These are phyloP conservation scores for Apiotrichum gracile DNA, from an alignment of 1,284 basidiomycete species.

Conservation along the genomic window DNA sequence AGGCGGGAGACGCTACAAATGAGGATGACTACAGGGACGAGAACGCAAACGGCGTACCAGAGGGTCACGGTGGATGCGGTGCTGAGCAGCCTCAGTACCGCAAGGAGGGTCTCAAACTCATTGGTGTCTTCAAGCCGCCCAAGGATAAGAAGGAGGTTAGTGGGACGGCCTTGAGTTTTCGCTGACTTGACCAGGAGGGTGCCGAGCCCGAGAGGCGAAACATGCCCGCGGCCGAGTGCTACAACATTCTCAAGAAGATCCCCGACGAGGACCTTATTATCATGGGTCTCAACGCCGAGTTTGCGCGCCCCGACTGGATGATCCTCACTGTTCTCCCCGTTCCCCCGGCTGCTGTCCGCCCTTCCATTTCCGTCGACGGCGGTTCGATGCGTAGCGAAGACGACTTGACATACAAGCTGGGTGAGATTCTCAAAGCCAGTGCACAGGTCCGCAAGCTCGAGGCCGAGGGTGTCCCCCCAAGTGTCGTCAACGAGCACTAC, in stretches of 20 bases:
- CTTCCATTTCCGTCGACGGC: conserved; percentile 93
- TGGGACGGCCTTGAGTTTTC: conserved; percentile 6
- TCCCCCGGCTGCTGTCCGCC: conserved; percentile 94
- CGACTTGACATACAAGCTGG: conserved; percentile 97
- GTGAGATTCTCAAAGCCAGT: conserved; percentile 94
- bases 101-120: conserved; percentile 93
- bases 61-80: conserved; percentile 91
- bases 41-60: conserved; percentile 15
- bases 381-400: conserved; percentile 95
- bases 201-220: conserved; percentile 84
- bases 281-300: conserved; percentile 89
- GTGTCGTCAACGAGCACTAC: conserved; percentile 94
- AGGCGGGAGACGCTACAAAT: conserved; percentile 68
- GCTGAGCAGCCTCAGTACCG: conserved; percentile 84
- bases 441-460: conserved; percentile 88
- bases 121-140: conserved; percentile 88
- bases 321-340: conserved; percentile 96
- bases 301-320: conserved; percentile 99
- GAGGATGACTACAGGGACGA: conserved; percentile 55
- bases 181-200: conserved; percentile 54
- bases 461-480: conserved; percentile 92
- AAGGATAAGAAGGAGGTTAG: conserved; percentile 73
- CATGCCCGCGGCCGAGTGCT: conserved; percentile 82
- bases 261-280: conserved; percentile 81
- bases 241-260: conserved; percentile 90